Evolutionary conservation across 1,284 basidiomycete genomes (phyloP).

Genomic region (Taiwanofungus camphoratus): DNA sequence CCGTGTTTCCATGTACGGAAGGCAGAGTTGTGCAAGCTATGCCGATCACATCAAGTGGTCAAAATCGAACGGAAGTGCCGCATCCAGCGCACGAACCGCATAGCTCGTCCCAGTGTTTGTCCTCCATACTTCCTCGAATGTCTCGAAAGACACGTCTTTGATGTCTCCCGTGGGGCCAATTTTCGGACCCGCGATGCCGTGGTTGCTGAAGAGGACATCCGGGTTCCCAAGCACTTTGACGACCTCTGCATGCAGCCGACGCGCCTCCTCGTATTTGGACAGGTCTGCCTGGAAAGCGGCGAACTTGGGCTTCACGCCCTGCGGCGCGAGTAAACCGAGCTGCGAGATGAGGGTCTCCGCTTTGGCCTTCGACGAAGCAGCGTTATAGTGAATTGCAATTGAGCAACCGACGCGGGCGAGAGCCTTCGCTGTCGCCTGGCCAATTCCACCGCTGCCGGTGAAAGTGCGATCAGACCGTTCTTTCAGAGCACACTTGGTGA

Average conservation of each 20-base stretch:
- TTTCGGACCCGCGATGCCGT: slow-evolving; percentile 32
- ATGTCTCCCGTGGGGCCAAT: slow-evolving; percentile 40
- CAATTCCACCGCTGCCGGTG: slow-evolving; percentile 39
- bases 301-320: slow-evolving; percentile 29
- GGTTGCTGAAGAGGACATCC: slow-evolving; percentile 41
- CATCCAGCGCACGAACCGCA: slow-evolving; percentile 17
- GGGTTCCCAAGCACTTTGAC: slow-evolving; percentile 41
- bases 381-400: slow-evolving; percentile 47
- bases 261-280: slow-evolving; percentile 35
- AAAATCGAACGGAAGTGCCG: not conserved
- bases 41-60: slow-evolving; percentile 25
- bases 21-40: slow-evolving; percentile 43
- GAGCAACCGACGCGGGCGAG: slow-evolving; percentile 42
- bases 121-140: slow-evolving; percentile 42
- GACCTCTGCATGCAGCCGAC: slow-evolving; percentile 34
- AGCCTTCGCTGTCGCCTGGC: slow-evolving; percentile 37
- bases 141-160: slow-evolving; percentile 33
- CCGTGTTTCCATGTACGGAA: slow-evolving; percentile 41
- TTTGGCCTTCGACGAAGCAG: slow-evolving; percentile 25
- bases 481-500: slow-evolving; percentile 3
- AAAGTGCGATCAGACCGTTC: not conserved
- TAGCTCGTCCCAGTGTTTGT: slow-evolving; percentile 39
- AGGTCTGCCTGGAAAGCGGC: slow-evolving; percentile 40
- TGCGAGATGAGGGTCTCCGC: slow-evolving; percentile 31
- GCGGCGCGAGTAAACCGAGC: slow-evolving; percentile 25